These are phyloP conservation scores for Schizopora paradoxa DNA, from an alignment of 1,284 basidiomycete genomes.

Conservation along the genomic window DNA sequence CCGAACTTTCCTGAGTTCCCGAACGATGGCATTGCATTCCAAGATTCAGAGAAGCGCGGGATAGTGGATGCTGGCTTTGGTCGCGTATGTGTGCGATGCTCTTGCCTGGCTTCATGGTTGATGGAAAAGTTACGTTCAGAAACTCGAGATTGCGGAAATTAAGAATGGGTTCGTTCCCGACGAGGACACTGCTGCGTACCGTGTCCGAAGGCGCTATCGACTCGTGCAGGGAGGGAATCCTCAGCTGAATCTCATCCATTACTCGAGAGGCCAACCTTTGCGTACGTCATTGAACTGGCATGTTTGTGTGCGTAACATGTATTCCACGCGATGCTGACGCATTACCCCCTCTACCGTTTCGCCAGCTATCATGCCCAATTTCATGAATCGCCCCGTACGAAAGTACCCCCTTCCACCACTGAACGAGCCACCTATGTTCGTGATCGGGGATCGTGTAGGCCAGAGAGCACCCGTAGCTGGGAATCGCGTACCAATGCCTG, in stretches of 20 bases:
- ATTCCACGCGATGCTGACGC: conserved; percentile 16
- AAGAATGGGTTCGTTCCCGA: conserved; percentile 73
- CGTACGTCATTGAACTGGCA: conserved; percentile 45
- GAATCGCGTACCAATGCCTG: conserved; percentile 25
- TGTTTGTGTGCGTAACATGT: not conserved
- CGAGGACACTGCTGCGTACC: conserved; percentile 53
- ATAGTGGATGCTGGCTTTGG: conserved; percentile 40
- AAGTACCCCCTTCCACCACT: conserved; percentile 61
- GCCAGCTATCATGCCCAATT: conserved; percentile 50
- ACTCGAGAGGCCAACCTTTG: conserved; percentile 52
- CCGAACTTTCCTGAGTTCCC: conserved; percentile 52
- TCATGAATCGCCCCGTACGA: conserved; percentile 56
- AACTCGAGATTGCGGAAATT: conserved; percentile 66
- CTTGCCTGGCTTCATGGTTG: not conserved
- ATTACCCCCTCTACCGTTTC: conserved; percentile 1
- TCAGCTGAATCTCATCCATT: conserved; percentile 66
- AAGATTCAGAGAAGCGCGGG: conserved; percentile 60
- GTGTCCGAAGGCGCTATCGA: conserved; percentile 63
- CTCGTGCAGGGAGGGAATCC: conserved; percentile 65
- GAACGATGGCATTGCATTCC: conserved; percentile 65
- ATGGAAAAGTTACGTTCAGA: conserved; percentile 35
- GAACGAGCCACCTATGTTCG: conserved; percentile 59
- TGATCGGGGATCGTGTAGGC: conserved; percentile 62
- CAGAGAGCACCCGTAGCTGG: conserved; percentile 48
- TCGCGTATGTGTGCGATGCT: conserved; percentile 40